A percentile compares a stretch with the other conserved stretches of the same genome.
Conservation (phyloP, 2,329 filamentous ascomycete species). For the Neofusicoccum ribis region DNA sequence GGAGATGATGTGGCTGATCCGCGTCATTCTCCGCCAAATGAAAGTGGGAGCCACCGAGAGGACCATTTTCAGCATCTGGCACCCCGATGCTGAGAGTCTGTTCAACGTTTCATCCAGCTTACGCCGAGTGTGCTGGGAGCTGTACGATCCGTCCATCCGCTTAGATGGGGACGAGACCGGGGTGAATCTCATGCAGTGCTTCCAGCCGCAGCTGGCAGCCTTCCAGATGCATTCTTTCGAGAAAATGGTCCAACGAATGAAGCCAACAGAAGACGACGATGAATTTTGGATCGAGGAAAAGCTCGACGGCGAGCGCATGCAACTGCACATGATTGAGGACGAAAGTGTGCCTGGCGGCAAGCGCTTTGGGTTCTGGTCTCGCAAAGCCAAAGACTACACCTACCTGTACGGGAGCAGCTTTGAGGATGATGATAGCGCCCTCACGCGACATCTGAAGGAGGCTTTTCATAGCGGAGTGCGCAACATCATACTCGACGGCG, state of each 20-base stretch:
- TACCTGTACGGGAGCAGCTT: constrained; percentile 85
- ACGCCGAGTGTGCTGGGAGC: constrained; percentile 89
- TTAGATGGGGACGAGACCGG: constrained; percentile 74
- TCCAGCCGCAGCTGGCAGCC: constrained; percentile 91
- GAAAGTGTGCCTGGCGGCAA: constrained; percentile 65
- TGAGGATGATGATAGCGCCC: constrained; percentile 69
- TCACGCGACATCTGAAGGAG: constrained; percentile 76
- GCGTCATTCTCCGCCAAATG: constrained; percentile 82
- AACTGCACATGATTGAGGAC: constrained; percentile 86
- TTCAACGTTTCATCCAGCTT: constrained; percentile 93
- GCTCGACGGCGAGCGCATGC: constrained; percentile 94
- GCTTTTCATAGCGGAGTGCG: constrained; percentile 77
- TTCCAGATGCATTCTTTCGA: constrained; percentile 84
- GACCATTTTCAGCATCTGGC: constrained; percentile 71
- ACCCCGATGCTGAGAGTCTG: constrained; percentile 53
- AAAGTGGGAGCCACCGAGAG: constrained; percentile 61
- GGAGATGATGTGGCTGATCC: constrained; percentile 91
- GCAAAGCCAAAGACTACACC: constrained; percentile 94
- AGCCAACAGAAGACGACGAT: constrained; percentile 66
- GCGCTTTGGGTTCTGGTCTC: constrained; percentile 85
- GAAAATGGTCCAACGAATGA: constrained; percentile 71
- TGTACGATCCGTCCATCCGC: constrained; percentile 70
- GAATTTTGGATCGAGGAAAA: constrained; percentile 99
- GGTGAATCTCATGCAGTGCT: constrained; percentile 86
- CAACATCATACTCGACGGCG: constrained; percentile 90